phyloP scores from a whole-genome alignment of 768 basidiomycete genomes.

The Myochromella boudieri region DNA sequence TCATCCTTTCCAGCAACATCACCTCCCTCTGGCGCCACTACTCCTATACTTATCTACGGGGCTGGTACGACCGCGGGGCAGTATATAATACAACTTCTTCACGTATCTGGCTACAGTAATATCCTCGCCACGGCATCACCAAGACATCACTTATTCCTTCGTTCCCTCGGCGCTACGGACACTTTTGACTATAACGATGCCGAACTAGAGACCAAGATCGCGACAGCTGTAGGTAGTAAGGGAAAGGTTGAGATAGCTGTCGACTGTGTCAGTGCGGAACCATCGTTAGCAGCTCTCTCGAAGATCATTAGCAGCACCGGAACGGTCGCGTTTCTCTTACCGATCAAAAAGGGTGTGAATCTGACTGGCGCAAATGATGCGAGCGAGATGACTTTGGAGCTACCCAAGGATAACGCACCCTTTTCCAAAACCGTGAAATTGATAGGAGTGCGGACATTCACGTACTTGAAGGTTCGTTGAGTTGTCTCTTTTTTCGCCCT shows the following conservation, averaged over 20 bases:
- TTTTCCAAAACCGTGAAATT: conserved; percentile 36
- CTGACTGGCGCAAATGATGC: conserved; percentile 29
- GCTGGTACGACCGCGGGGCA: conserved; percentile 38
- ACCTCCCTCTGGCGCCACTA: conserved; percentile 24
- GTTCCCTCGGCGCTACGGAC: conserved; percentile 33
- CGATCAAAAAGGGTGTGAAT: conserved; percentile 43
- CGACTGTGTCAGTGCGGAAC: conserved; percentile 32
- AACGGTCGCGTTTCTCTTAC: conserved; percentile 42
- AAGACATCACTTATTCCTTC: conserved; percentile 21
- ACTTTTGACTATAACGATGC: conserved; percentile 34
- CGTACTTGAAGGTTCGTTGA: conserved; percentile 35
- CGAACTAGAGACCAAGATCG: conserved; percentile 27
- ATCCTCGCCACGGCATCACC: conserved; percentile 37
- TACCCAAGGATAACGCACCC: conserved; percentile 34
- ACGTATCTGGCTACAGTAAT: conserved; percentile 36
- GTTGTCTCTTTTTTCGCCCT: background rate
- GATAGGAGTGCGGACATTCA: conserved; percentile 40
- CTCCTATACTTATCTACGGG: conserved; percentile 42
- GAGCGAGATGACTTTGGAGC: conserved; percentile 29
- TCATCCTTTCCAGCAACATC: conserved; percentile 25
- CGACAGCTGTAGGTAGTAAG: conserved; percentile 24
- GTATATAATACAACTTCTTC: conserved; percentile 35
- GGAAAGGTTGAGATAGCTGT: conserved; percentile 28
- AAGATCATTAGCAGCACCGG: conserved; percentile 36
- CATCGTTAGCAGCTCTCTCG: conserved; percentile 34